These are phyloP conservation scores for Lachancea waltii DNA, from an alignment of 805 yeast genomes.

Conservation along the genomic window DNA sequence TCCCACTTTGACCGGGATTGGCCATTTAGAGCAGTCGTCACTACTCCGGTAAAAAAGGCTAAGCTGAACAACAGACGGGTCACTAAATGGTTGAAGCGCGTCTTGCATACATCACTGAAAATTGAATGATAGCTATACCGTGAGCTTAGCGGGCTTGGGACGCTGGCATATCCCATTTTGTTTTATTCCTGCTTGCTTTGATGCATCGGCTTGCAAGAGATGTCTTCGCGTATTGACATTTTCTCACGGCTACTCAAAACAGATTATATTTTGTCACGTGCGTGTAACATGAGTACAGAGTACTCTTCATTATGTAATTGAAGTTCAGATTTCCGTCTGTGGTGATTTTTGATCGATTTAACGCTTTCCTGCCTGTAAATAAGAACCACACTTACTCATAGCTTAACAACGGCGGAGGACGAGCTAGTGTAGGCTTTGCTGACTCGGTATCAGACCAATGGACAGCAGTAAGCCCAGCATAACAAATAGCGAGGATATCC, in stretches of 20 bases:
- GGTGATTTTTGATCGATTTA: too few relatives aligned
- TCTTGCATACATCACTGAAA: constrained; percentile 37
- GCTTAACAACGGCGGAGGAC: neutral
- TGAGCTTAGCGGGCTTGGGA: constrained; percentile 11
- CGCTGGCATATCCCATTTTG: neutral
- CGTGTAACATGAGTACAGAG: too few relatives aligned
- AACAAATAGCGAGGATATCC: constrained; percentile 28
- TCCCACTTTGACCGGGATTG: constrained; percentile 21
- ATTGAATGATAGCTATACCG: constrained; percentile 34
- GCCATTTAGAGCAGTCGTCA: constrained; percentile 21
- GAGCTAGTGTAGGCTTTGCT: neutral
- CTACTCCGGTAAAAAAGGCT: constrained; percentile 25
- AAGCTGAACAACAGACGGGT: constrained; percentile 31
- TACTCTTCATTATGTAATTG: too few relatives aligned
- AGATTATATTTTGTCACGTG: too few relatives aligned
- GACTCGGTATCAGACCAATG: constrained; percentile 11
- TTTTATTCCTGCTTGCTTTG: neutral
- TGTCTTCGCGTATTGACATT: too few relatives aligned
- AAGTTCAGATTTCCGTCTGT: too few relatives aligned
- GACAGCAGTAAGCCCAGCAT: constrained; percentile 18
- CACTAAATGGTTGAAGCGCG: constrained; percentile 36
- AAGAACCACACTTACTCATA: too few relatives aligned
- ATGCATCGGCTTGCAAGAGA: too few relatives aligned
- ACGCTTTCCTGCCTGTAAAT: too few relatives aligned
- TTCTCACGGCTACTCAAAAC: too few relatives aligned